Percentiles rank a stretch among this genome's conserved stretches.
These are phyloP conservation scores for Mortierella sp. DNA, from an alignment of 371 early-diverging fungal genomes.

Conservation along the genomic window DNA sequence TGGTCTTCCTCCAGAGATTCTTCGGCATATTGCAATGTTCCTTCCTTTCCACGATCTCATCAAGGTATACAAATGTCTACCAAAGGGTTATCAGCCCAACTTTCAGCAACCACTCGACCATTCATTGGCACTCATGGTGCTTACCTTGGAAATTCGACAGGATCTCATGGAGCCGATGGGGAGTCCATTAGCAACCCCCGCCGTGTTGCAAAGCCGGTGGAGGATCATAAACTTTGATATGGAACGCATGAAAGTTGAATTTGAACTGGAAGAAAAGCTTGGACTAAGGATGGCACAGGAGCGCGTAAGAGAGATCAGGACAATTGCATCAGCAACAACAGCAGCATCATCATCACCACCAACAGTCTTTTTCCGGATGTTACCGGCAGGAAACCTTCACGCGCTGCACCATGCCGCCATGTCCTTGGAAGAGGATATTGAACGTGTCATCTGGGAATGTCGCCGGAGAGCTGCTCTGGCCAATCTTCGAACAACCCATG, in stretches of 20 bases:
- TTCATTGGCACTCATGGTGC: constrained; percentile 31
- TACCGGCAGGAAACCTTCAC: too few relatives aligned
- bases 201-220: constrained; percentile 19
- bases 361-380: not conserved
- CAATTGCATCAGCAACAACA: too few relatives aligned
- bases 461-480: not conserved
- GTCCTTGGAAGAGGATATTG: constrained; percentile 12
- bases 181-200: not conserved
- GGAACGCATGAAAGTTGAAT: constrained; percentile 20
- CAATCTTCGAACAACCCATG: not conserved
- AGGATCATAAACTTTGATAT: constrained; percentile 25
- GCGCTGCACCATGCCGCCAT: not conserved
- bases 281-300: constrained; percentile 29
- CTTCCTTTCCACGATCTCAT: constrained; percentile 35
- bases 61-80: constrained; percentile 25
- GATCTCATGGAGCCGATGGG: not conserved
- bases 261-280: constrained; percentile 41
- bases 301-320: constrained; percentile 11
- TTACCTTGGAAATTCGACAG: constrained; percentile 33
- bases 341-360: too few relatives aligned
- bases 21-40: constrained; percentile 28
- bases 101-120: constrained; percentile 29
- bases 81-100: constrained; percentile 19
- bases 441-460: constrained; percentile 23
- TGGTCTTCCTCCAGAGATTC: constrained; percentile 32